Percentiles rank a stretch among this genome's conserved stretches.
These are phyloP conservation scores for Rhododendron henanense DNA, from an alignment of 148 eudicot species.

Conservation along the genomic window DNA sequence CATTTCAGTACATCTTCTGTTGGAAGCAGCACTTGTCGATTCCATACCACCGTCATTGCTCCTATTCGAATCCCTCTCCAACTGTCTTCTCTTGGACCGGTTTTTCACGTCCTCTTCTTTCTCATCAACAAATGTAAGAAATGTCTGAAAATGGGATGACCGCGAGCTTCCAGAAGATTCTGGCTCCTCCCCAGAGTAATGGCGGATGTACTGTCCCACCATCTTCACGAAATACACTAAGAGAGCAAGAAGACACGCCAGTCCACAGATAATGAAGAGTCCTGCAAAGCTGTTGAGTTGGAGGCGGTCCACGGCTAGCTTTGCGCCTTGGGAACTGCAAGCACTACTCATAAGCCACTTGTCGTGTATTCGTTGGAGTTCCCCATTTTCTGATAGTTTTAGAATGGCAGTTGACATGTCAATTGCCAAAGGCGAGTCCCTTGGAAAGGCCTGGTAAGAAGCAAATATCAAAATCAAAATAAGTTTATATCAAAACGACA, in stretches of 20 bases:
- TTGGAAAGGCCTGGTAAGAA: slow-evolving; percentile 57
- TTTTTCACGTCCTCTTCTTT: slow-evolving; percentile 47
- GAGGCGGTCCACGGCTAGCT: slow-evolving; percentile 46
- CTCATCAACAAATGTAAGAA: slow-evolving; percentile 54
- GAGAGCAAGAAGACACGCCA: slow-evolving; percentile 52
- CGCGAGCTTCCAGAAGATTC: slow-evolving; percentile 18
- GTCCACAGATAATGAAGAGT: slow-evolving; percentile 51
- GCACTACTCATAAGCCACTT: slow-evolving; percentile 75
- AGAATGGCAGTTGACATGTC: slow-evolving; percentile 74
- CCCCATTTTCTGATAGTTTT: slow-evolving; percentile 68
- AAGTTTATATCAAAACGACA: neutral
- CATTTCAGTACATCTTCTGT: too few species aligned
- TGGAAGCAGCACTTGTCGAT: too few species aligned
- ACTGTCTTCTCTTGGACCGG: slow-evolving; percentile 41
- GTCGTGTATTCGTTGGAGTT: slow-evolving; percentile 72
- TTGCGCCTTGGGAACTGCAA: slow-evolving; percentile 55
- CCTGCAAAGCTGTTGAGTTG: slow-evolving; percentile 56
- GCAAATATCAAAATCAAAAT: neutral
- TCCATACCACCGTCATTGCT: slow-evolving; percentile 3
- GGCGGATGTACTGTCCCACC: slow-evolving; percentile 36
- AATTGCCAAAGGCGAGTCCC: slow-evolving; percentile 67
- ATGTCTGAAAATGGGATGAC: slow-evolving; percentile 37
- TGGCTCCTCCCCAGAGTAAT: slow-evolving; percentile 17
- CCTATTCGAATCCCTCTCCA: slow-evolving; percentile 28
- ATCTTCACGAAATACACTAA: slow-evolving; percentile 26